These are phyloP conservation scores for Fusarium pseudograminearum DNA, from an alignment of 2,329 filamentous ascomycete species.

Conservation along the genomic window DNA sequence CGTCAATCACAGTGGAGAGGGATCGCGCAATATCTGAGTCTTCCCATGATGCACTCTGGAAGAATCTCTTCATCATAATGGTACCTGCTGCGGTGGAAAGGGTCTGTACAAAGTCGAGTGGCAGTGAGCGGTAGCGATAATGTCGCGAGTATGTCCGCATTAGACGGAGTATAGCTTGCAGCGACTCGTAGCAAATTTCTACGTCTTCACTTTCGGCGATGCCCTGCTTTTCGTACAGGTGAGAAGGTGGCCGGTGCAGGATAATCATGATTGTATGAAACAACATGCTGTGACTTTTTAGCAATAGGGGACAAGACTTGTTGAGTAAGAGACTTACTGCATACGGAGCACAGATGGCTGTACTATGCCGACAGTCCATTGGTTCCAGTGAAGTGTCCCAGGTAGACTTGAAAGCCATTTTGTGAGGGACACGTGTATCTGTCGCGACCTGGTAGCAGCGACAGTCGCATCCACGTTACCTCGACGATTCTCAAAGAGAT, in stretches of 20 bases:
- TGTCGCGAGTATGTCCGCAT: conserved; percentile 59
- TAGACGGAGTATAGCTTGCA: conserved; percentile 59
- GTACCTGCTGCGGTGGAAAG: conserved; percentile 61
- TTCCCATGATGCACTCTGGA: conserved; percentile 56
- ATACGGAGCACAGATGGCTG: conserved; percentile 61
- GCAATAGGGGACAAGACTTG: not conserved
- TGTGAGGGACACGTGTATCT: conserved; percentile 60
- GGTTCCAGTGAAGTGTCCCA: conserved; percentile 62
- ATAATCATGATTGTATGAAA: conserved; percentile 66
- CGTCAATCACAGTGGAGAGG: conserved; percentile 62
- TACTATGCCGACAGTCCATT: conserved; percentile 62
- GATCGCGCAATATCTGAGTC: conserved; percentile 62
- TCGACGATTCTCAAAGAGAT: conserved; percentile 62
- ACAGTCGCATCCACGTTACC: conserved; percentile 56
- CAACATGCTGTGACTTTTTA: conserved; percentile 53
- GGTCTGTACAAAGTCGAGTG: conserved; percentile 63
- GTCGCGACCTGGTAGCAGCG: conserved; percentile 57
- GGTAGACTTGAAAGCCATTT: conserved; percentile 62
- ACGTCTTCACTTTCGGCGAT: conserved; percentile 59
- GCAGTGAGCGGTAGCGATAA: conserved; percentile 59
- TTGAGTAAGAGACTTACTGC: conserved; percentile 52
- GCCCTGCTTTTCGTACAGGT: conserved; percentile 56
- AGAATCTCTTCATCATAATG: conserved; percentile 60
- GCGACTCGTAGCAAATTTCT: conserved; percentile 63
- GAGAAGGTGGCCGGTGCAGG: conserved; percentile 61